Conservation (phyloP, 305 asterid species). For the Withania somnifera region DNA sequence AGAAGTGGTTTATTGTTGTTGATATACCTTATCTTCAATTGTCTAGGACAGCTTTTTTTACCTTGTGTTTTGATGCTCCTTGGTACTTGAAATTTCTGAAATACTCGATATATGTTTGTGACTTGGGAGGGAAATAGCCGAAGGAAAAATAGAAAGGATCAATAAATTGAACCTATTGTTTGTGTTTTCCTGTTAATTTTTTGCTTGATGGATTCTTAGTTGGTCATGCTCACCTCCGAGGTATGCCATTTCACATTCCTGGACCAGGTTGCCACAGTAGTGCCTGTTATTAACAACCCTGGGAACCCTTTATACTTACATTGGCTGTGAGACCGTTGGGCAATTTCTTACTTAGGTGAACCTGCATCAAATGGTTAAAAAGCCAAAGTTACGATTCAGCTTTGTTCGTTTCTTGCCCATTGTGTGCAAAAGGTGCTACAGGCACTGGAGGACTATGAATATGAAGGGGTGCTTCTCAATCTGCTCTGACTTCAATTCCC, state of each 20-base stretch:
- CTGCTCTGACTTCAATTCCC: neutral
- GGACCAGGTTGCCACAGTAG: neutral
- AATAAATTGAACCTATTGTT: neutral
- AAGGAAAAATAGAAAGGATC: neutral
- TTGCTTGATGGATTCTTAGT: neutral
- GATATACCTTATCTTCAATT: neutral
- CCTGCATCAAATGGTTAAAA: neutral
- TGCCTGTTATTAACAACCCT: neutral
- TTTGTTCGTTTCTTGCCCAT: neutral
- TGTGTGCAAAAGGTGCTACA: neutral
- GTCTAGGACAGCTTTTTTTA: neutral
- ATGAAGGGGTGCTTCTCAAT: neutral
- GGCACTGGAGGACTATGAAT: neutral
- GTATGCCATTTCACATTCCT: neutral
- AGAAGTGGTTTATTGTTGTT: neutral
- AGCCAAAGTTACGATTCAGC: neutral
- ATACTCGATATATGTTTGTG: neutral
- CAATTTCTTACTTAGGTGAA: neutral
- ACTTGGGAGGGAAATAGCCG: neutral
- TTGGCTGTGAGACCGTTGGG: neutral
- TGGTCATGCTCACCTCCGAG: neutral
- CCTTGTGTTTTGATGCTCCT: neutral
- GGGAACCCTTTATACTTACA: neutral
- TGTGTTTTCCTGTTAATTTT: neutral
- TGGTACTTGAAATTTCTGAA: neutral